These are phyloP conservation scores for Sporormia fimetaria DNA, from an alignment of 495 filamentous ascomycete species.

Conservation along the genomic window DNA sequence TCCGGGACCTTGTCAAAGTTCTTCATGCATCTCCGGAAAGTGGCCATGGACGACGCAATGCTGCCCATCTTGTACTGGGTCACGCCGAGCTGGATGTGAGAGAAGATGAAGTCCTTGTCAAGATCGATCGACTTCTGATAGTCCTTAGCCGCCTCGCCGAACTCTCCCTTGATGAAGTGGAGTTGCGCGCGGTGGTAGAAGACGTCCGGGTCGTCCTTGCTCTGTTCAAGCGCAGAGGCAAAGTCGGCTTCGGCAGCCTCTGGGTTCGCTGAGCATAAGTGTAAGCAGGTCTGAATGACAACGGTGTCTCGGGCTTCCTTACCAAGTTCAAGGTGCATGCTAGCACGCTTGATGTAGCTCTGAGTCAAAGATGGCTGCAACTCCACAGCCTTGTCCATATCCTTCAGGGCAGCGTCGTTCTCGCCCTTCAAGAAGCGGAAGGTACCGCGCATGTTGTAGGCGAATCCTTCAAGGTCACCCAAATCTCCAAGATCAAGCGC, in stretches of 20 bases:
- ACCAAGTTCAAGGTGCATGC: conserved; percentile 95
- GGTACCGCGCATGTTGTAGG: conserved; percentile 91
- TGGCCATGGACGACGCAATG: conserved; percentile 94
- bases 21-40: conserved; percentile 94
- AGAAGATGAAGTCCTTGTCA: conserved; percentile 93
- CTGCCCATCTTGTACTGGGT: conserved; percentile 99
- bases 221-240: conserved; percentile 69
- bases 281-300: no score
- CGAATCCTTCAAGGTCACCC: conserved; percentile 72
- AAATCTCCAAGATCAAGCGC: conserved; percentile 70
- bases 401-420: conserved; percentile 64
- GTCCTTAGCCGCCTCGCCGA: conserved; percentile 86
- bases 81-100: conserved; percentile 97
- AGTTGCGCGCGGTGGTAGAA: conserved; percentile 99
- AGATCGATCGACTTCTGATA: conserved; percentile 99
- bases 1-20: conserved; percentile 94
- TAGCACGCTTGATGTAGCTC: conserved; percentile 96
- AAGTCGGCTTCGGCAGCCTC: conserved; percentile 84
- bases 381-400: conserved; percentile 85
- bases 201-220: conserved; percentile 86
- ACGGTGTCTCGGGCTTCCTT: no score
- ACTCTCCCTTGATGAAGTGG: conserved; percentile 93
- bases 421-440: conserved; percentile 88
- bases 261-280: conserved; percentile 55
- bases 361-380: conserved; percentile 78